phyloP scores from a whole-genome alignment of 2,329 filamentous ascomycete species.

The Nectriaceae sp. region DNA sequence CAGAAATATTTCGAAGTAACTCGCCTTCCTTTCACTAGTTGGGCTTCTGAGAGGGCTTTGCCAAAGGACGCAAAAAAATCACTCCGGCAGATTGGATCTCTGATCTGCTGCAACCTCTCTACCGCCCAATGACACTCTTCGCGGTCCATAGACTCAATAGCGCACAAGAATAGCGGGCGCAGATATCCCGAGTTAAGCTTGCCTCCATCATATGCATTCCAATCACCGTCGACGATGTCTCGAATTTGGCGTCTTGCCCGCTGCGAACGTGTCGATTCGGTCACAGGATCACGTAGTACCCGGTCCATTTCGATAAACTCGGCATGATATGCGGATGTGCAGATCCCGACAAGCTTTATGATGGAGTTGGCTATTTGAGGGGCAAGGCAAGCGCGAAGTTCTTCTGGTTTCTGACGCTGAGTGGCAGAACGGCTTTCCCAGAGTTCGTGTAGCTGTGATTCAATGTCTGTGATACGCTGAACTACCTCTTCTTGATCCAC shows the following conservation, averaged over 20 bases:
- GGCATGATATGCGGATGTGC: slow-evolving; percentile 20
- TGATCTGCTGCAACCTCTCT: slow-evolving; percentile 13
- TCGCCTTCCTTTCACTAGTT: slow-evolving; percentile 21
- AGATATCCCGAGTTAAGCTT: slow-evolving; percentile 21
- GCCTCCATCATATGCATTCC: slow-evolving; percentile 4
- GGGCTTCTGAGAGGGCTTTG: slow-evolving; percentile 15
- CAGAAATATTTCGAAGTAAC: slow-evolving; percentile 26
- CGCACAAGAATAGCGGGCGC: slow-evolving; percentile 22
- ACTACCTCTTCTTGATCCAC: slow-evolving; percentile 23
- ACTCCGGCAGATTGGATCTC: slow-evolving; percentile 9
- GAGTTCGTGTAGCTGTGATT: slow-evolving; percentile 10
- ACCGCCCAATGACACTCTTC: slow-evolving; percentile 20
- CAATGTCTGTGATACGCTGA: slow-evolving; percentile 10
- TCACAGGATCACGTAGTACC: slow-evolving; percentile 21
- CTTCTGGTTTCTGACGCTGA: slow-evolving; percentile 10
- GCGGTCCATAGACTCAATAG: slow-evolving; percentile 20
- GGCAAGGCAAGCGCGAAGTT: slow-evolving; percentile 16
- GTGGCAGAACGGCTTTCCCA: slow-evolving; percentile 16
- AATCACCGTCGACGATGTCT: slow-evolving; percentile 20
- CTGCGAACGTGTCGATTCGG: slow-evolving; percentile 15
- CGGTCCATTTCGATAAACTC: slow-evolving; percentile 25
- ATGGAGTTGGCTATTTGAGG: slow-evolving; percentile 14
- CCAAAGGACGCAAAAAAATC: slow-evolving; percentile 20
- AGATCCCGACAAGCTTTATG: slow-evolving; percentile 19
- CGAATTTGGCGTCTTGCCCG: slow-evolving; percentile 13